Evolutionary conservation across 306 rosid species (phyloP).

Genomic region (Prunus dulcis): DNA sequence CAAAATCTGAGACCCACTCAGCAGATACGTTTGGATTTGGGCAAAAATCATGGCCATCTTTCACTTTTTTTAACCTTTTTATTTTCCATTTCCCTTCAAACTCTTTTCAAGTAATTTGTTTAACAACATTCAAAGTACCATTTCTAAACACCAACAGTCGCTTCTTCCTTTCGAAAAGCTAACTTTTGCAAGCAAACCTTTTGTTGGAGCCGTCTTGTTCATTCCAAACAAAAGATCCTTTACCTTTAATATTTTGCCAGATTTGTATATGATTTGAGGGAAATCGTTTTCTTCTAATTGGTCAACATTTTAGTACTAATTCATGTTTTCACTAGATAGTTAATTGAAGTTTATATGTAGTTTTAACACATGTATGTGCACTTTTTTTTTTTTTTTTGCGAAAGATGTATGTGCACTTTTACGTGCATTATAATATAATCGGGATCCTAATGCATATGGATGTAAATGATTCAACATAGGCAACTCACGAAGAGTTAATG

Average conservation of each 20-base stretch:
- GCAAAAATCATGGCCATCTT: slow-evolving; percentile 27
- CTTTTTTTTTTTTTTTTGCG: no score
- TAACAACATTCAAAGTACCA: neutral
- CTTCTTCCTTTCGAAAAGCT: neutral
- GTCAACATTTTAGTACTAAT: neutral
- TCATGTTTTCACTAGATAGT: neutral
- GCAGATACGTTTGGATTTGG: slow-evolving; percentile 40
- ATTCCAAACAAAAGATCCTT: neutral
- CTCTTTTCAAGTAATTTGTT: neutral
- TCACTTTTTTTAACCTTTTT: neutral
- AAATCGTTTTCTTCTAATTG: neutral
- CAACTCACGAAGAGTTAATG: no score
- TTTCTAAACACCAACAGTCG: neutral
- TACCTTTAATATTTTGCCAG: neutral
- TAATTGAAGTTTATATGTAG: neutral
- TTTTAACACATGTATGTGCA: no score
- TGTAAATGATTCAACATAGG: no score
- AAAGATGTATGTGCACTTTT: no score
- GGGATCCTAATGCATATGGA: no score
- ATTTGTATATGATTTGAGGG: neutral
- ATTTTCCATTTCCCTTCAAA: neutral
- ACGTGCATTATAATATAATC: no score
- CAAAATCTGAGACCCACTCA: slow-evolving; percentile 44
- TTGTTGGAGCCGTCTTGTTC: slow-evolving; percentile 14
- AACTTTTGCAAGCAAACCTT: slow-evolving; percentile 1